A percentile compares a stretch with the other conserved stretches of the same genome.
Evolutionary conservation across 352 stramenopile genomes (phyloP).

Genomic region (Pythium vanterpoolii): DNA sequence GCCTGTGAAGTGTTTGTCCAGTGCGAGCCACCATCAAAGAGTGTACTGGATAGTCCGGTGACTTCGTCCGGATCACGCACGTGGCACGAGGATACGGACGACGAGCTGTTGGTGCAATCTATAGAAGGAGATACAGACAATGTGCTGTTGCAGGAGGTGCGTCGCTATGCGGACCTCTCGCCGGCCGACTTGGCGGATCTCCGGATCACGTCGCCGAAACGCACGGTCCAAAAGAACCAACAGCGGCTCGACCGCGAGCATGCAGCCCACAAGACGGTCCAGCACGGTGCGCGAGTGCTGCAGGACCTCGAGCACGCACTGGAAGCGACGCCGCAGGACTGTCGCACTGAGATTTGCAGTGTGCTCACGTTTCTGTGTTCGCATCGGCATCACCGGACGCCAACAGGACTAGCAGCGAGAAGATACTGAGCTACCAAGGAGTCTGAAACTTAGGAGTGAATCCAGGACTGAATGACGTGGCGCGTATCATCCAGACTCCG

Average conservation of each 20-base stretch:
- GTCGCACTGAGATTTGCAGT: conserved; percentile 46
- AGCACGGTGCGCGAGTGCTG: conserved; percentile 28
- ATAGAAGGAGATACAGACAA: neutral
- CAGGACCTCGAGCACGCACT: conserved; percentile 42
- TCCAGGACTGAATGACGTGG: neutral
- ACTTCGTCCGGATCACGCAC: conserved; percentile 3
- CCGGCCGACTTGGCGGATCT: conserved; percentile 39
- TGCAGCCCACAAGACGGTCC: conserved; percentile 1
- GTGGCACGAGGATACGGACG: conserved; percentile 9
- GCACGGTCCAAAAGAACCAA: neutral
- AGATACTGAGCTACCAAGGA: neutral
- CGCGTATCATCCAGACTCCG: neutral
- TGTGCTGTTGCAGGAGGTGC: conserved; percentile 26
- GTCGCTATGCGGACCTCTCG: conserved; percentile 49
- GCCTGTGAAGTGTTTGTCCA: conserved; percentile 55
- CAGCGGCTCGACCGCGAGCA: neutral
- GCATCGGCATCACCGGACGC: neutral
- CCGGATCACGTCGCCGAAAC: conserved; percentile 12
- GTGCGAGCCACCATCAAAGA: conserved; percentile 13
- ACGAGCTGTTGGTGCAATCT: neutral
- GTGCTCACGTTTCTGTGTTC: conserved; percentile 37
- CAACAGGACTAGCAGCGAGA: neutral
- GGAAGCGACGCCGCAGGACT: conserved; percentile 47
- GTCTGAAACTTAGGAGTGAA: neutral
- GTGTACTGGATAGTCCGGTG: neutral